phyloP scores from a whole-genome alignment of 495 filamentous ascomycete species.

The Xylaria grammica region DNA sequence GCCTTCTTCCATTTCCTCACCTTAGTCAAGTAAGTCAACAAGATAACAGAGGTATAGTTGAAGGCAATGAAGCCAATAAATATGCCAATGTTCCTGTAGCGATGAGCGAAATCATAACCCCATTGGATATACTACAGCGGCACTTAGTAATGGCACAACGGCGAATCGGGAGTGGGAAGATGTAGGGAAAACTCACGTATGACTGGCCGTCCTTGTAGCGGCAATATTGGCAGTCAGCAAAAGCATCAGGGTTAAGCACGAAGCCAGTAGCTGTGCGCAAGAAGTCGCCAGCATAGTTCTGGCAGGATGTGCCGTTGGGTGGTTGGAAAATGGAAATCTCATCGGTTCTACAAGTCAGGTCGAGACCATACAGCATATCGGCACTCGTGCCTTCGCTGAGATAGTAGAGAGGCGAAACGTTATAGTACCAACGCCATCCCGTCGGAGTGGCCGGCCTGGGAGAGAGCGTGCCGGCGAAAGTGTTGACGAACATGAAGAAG shows the following conservation, averaged over 20 bases:
- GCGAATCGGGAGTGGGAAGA: too few relatives aligned
- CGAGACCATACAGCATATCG: conserved; percentile 59
- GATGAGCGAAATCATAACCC: conserved; percentile 22
- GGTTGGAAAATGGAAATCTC: conserved; percentile 63
- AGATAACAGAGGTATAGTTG: conserved; percentile 33
- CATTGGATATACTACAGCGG: too few relatives aligned
- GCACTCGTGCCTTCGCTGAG: conserved; percentile 65
- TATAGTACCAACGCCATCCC: conserved; percentile 72
- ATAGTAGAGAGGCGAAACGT: conserved; percentile 74
- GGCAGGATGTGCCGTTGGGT: conserved; percentile 56
- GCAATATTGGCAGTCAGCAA: conserved; percentile 65
- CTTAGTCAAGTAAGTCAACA: conserved; percentile 33
- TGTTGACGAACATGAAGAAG: conserved; percentile 56
- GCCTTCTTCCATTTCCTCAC: conserved; percentile 29
- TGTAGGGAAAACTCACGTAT: conserved; percentile 32
- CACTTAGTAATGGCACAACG: too few relatives aligned
- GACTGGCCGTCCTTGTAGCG: conserved; percentile 21
- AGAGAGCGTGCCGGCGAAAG: conserved; percentile 61
- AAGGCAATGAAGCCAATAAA: conserved; percentile 42
- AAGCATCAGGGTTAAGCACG: conserved; percentile 57
- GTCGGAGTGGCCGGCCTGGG: conserved; percentile 55
- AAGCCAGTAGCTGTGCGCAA: conserved; percentile 52
- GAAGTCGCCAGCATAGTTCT: conserved; percentile 61
- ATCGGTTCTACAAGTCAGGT: conserved; percentile 60
- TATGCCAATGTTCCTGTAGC: conserved; percentile 32